A percentile compares a stretch with the other conserved stretches of the same genome.
These are phyloP conservation scores for Alternaria gansuensis DNA, from an alignment of 2,329 filamentous ascomycete genomes.

Conservation along the genomic window DNA sequence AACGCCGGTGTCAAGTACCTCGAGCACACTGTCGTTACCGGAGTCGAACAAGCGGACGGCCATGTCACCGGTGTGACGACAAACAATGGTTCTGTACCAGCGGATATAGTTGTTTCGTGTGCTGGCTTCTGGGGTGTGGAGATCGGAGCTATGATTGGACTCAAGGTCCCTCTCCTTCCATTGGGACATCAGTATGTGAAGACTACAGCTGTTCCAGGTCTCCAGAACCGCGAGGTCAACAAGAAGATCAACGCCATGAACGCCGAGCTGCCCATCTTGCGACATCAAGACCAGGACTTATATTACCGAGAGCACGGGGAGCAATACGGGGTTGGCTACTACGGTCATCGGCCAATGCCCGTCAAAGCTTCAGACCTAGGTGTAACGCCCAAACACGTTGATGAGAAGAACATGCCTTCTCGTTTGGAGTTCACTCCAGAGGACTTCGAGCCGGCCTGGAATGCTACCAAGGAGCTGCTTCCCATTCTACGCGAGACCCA, in stretches of 20 bases:
- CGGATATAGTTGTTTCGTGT: constrained; percentile 70
- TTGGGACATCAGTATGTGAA: constrained; percentile 72
- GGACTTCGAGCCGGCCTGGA: constrained; percentile 70
- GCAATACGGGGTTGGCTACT: constrained; percentile 69
- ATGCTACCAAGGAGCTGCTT: constrained; percentile 63
- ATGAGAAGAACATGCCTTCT: constrained; percentile 70
- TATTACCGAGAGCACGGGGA: constrained; percentile 73
- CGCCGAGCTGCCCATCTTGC: constrained; percentile 66
- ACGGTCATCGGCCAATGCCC: constrained; percentile 70
- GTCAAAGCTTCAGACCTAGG: constrained; percentile 65
- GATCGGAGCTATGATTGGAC: constrained; percentile 67
- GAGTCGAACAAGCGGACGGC: constrained; percentile 60
- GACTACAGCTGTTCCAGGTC: constrained; percentile 62
- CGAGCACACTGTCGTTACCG: constrained; percentile 65
- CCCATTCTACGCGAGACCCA: constrained; percentile 62
- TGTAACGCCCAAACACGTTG: constrained; percentile 62
- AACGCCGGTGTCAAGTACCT: constrained; percentile 68
- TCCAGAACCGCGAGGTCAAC: constrained; percentile 54
- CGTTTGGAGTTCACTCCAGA: constrained; percentile 67
- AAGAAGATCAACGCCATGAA: constrained; percentile 57
- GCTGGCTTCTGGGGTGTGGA: constrained; percentile 74
- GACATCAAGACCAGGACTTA: constrained; percentile 70
- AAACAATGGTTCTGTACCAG: constrained; percentile 59
- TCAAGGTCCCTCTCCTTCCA: constrained; percentile 67
- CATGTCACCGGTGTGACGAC: constrained; percentile 67